These are phyloP conservation scores for Grosmannia huntii DNA, from an alignment of 2,329 filamentous ascomycete genomes.

Conservation along the genomic window DNA sequence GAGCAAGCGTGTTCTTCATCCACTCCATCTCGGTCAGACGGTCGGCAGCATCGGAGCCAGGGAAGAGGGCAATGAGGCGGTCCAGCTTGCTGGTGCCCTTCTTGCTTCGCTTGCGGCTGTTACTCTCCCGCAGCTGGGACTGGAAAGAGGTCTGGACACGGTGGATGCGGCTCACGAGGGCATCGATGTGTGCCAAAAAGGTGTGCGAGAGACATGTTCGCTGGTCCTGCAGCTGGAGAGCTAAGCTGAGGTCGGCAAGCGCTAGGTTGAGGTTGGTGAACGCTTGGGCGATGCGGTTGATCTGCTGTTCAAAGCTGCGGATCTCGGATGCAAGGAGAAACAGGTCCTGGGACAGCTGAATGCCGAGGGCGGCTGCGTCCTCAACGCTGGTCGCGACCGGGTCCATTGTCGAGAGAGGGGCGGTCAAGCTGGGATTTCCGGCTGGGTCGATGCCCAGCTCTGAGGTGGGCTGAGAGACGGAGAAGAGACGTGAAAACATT, in stretches of 20 bases:
- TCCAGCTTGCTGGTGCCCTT: slow-evolving; percentile 4
- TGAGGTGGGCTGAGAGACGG: neutral
- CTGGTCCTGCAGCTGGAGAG: neutral
- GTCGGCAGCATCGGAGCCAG: slow-evolving; percentile 2
- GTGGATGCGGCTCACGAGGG: slow-evolving; percentile 7
- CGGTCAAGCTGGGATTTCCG: neutral
- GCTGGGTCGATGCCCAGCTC: neutral
- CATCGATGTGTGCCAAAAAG: neutral
- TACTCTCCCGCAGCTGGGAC: neutral
- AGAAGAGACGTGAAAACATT: neutral
- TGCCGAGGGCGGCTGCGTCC: slow-evolving; percentile 8
- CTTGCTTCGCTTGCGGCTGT: neutral
- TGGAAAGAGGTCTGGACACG: slow-evolving; percentile 4
- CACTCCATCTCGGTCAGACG: slow-evolving; percentile 11
- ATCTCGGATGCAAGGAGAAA: slow-evolving; percentile 9
- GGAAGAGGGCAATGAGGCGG: slow-evolving; percentile 9
- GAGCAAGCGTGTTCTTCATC: slow-evolving; percentile 10
- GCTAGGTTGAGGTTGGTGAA: slow-evolving; percentile 11
- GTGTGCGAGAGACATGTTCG: neutral
- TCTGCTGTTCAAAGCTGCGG: slow-evolving; percentile 7
- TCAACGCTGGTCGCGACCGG: slow-evolving; percentile 7
- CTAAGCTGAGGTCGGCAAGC: slow-evolving; percentile 7
- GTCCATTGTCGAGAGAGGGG: slow-evolving; percentile 2
- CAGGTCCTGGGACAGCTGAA: slow-evolving; percentile 10
- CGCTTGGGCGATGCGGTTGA: slow-evolving; percentile 10